Percentiles rank a stretch among this genome's conserved stretches.
These are phyloP conservation scores for Penicillium sp. DNA, from an alignment of 2,329 filamentous ascomycete genomes.

Conservation along the genomic window DNA sequence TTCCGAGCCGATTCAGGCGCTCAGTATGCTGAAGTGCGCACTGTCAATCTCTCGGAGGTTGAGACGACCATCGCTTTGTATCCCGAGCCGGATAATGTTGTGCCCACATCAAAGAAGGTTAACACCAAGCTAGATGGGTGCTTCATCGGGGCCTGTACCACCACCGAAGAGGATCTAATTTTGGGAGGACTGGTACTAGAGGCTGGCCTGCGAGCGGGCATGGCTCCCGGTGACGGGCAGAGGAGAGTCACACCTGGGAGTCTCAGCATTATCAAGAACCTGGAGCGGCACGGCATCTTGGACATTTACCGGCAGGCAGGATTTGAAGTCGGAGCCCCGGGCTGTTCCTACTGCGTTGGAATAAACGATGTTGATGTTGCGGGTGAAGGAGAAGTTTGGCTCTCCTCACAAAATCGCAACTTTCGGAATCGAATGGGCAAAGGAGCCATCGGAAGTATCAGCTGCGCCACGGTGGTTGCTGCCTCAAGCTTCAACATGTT, in stretches of 20 bases:
- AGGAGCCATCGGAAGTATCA: constrained; percentile 29
- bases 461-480: constrained; percentile 47
- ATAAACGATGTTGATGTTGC: constrained; percentile 43
- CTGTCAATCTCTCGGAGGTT: constrained; percentile 41
- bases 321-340: constrained; percentile 44
- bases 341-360: constrained; percentile 48
- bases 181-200: constrained; percentile 44
- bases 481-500: constrained; percentile 48
- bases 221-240: constrained; percentile 35
- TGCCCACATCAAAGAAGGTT: constrained; percentile 37
- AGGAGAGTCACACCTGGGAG: constrained; percentile 46
- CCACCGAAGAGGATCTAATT: constrained; percentile 48
- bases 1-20: constrained; percentile 44
- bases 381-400: constrained; percentile 43
- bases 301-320: constrained; percentile 44
- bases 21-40: constrained; percentile 34
- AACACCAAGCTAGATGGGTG: constrained; percentile 42
- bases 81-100: constrained; percentile 47
- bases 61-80: constrained; percentile 43
- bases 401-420: constrained; percentile 49
- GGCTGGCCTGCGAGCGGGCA: constrained; percentile 37
- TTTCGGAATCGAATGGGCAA: constrained; percentile 40
- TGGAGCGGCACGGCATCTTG: constrained; percentile 36
- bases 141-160: constrained; percentile 51
- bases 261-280: constrained; percentile 38